Base-by-base conservation (phyloP, 208 protist species). In the Wallacemonas sp. region DNA sequence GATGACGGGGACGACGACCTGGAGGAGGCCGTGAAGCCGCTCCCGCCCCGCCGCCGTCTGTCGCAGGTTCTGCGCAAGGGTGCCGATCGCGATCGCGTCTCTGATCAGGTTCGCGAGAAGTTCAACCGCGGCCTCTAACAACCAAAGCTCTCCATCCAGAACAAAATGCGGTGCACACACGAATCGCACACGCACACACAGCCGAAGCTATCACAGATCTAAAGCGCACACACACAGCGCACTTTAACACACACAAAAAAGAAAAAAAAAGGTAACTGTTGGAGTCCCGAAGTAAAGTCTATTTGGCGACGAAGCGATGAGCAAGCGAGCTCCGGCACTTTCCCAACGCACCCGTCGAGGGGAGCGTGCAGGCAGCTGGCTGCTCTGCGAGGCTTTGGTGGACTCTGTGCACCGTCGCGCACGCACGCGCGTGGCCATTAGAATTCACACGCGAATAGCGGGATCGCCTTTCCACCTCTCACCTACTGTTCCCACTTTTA, bases 21-120 rank as follows among this genome's bases (percentile, higher is more conserved):
- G 38, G 45, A 70, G 25, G 61, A 48, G 18, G 55, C 25, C 14
- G 68, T 78, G 38, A 57, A 76, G 61, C 90, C 90, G 22, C 70
- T 92, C 33, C 81, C 83, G 5, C 57, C 85, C 16, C 77, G 78
- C 54, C 64, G 73, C 20, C 83, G 87, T 23, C 76, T 92, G 23
- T 74, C 85, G 14, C 79, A 89, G 63, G 29, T 96, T 45, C 80
- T 94, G 57, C 79, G 86, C 28, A 82, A 87, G 36, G 87, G 86
- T 5, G 18, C 48, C 10, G 84, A 96, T 42, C 73, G 76, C 36
- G 62, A 83, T 41, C 76, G 74, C 39, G 74, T 96, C 2, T 77
- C 79, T 4, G 79, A 70, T 12, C 57, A 57, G 28, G 16, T 87
- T 22, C 72, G 70, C 41, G 80, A 68, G 12, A 86, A 87, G 57